Base-by-base conservation (phyloP, 768 basidiomycete genomes). In the Pleurotus ostreatus region DNA sequence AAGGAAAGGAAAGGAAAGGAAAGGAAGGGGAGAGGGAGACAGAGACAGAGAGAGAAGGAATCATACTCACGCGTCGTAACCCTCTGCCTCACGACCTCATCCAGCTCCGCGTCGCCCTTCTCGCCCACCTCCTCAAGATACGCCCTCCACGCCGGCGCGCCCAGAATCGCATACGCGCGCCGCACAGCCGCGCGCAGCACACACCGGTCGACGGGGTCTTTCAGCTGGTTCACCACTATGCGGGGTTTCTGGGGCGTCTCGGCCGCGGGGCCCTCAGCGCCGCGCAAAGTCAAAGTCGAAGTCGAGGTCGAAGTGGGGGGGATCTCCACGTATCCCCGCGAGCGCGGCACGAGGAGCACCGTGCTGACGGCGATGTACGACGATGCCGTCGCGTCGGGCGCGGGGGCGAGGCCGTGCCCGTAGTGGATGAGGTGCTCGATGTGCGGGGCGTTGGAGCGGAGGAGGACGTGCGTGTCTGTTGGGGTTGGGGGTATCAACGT, bases 351-450 rank as follows among this genome's bases (percentile, higher is more conserved):
- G n/a, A 55, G 45, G 6, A 55, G 34, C 9, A 46, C 54, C 16
- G 15, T 15, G 9, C 18, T 45, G 6, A 55, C 44, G 0, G 43
- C 45, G n/a, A 55, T 45, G 13, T 55, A 55, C 16, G 54, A 55
- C 44, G 54, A 55, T 13, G 20, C 43, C 12, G 46, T 15, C 1
- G 54, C 8, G 34, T 55, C 54, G 8, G 54, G 54, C 11, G 54
- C 54, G 4, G 54, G 54, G 5, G 45, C 23, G 25, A 55, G 38
- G 13, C 54, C 54, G 23, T 55, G 54, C 11, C 54, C 54, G 23
- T 55, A 55, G 25, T 55, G 54, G 22, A 55, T 46, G 25, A 55
- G 34, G 16, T 55, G 54, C 23, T 55, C 54, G 26, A 46, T 15
- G 26, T 55, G 54, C 1, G 54, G 54, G 15, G 37, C 20, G 16